These are phyloP conservation scores for Lanmaoa rubissima DNA, from an alignment of 768 basidiomycete species.

Conservation along the genomic window DNA sequence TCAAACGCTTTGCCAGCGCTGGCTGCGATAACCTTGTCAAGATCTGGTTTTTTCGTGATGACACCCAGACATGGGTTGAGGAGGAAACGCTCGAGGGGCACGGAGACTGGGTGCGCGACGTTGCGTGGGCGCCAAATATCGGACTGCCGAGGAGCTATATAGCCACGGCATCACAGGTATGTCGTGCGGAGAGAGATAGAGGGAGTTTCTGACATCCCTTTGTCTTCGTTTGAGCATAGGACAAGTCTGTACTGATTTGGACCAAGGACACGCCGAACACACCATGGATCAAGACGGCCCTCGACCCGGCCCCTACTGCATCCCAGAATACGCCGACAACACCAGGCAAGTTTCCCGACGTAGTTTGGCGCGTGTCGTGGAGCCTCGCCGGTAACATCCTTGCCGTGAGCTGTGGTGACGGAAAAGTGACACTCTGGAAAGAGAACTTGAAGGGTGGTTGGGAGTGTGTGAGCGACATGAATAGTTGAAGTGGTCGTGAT, in stretches of 20 bases:
- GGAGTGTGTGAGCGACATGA: conserved; percentile 97
- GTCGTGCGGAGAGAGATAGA: conserved; percentile 9
- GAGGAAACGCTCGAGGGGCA: conserved; percentile 92
- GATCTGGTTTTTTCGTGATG: conserved; percentile 90
- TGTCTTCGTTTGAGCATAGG: conserved; percentile 34
- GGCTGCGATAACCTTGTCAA: conserved; percentile 96
- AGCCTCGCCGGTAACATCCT: conserved; percentile 94
- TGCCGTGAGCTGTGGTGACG: conserved; percentile 96
- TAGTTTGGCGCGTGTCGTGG: conserved; percentile 99
- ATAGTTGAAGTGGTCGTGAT: conserved; percentile 50
- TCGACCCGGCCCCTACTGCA: conserved; percentile 64
- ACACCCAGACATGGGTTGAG: conserved; percentile 84
- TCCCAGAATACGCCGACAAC: conserved; percentile 43
- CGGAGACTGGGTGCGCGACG: conserved; percentile 96
- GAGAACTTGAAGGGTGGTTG: conserved; percentile 93
- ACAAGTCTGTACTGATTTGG: conserved; percentile 90
- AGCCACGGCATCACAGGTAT: conserved; percentile 88
- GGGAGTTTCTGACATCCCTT: not conserved
- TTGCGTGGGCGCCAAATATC: conserved; percentile 98
- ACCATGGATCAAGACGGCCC: conserved; percentile 76
- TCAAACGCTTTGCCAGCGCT: conserved; percentile 92
- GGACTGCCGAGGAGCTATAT: conserved; percentile 94
- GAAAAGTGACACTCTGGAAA: conserved; percentile 98
- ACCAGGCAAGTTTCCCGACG: conserved; percentile 89
- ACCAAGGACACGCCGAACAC: conserved; percentile 75